These are phyloP conservation scores for cucumber (Cucumis sativus) DNA, from an alignment of 306 rosid genomes.

Conservation along the genomic window Cucumber_9930_V3 NC_026660.2:27425501-27426000, in stretches of 20 bases:
- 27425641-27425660: not conserved
- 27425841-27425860: constrained; percentile 44
- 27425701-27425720: constrained; percentile 17
- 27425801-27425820: constrained; percentile 35
- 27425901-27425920: constrained; percentile 23
- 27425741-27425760: constrained; percentile 55
- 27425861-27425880: constrained; percentile 20
- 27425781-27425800: constrained; percentile 28
- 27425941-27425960: constrained; percentile 34
- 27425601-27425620: not conserved
- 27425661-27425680: constrained; percentile 4
- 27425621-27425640: not conserved
- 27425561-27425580: not conserved
- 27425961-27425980: constrained; percentile 18
- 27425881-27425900: constrained; percentile 25
- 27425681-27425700: constrained; percentile 18
- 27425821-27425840: constrained; percentile 50
- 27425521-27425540: not conserved
- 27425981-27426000: constrained; percentile 32
- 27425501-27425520: not conserved
- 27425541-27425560: not conserved
- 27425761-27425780: constrained; percentile 45
- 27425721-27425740: constrained; percentile 55
- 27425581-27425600: not conserved
- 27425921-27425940: constrained; percentile 38